phyloP scores from a whole-genome alignment of 805 yeast genomes.

The Kodamaea kaohsiungensis region DNA sequence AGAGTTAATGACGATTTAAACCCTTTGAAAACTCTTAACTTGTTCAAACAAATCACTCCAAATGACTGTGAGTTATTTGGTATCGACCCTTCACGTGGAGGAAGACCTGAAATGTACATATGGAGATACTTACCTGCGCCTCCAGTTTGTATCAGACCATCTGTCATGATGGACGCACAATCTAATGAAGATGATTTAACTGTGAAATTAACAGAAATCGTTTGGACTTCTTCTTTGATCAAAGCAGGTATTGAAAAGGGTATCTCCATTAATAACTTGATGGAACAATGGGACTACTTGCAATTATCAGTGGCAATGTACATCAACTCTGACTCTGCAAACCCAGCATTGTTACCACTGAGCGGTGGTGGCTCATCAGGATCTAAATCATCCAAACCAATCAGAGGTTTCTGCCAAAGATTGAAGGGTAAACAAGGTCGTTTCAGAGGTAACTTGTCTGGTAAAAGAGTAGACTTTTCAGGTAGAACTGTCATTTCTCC shows the following conservation, averaged over 20 bases:
- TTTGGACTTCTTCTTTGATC: constrained; percentile 93
- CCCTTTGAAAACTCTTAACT: constrained; percentile 82
- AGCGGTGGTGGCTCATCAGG: constrained; percentile 42
- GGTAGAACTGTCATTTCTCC: constrained; percentile 99
- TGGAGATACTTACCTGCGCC: constrained; percentile 99
- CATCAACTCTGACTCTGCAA: constrained; percentile 92
- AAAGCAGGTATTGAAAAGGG: constrained; percentile 96
- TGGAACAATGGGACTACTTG: constrained; percentile 99
- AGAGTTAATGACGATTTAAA: constrained; percentile 91
- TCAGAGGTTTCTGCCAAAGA: constrained; percentile 95
- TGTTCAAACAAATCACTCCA: constrained; percentile 84
- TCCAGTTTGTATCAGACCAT: constrained; percentile 97
- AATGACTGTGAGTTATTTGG: constrained; percentile 92
- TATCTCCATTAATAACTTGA: constrained; percentile 83
- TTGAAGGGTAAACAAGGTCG: constrained; percentile 98
- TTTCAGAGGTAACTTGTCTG: constrained; percentile 96
- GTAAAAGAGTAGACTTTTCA: constrained; percentile 97
- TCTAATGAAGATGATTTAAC: constrained; percentile 97
- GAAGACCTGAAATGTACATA: constrained; percentile 93
- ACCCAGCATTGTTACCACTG: constrained; percentile 76
- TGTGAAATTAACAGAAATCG: constrained; percentile 92
- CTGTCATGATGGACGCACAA: constrained; percentile 89
- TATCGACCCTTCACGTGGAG: constrained; percentile 80
- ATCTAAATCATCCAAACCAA: constrained; percentile 66
- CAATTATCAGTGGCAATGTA: constrained; percentile 97